These are phyloP conservation scores for Tolypocladium paradoxum DNA, from an alignment of 2,329 filamentous ascomycete species.

Conservation along the genomic window DNA sequence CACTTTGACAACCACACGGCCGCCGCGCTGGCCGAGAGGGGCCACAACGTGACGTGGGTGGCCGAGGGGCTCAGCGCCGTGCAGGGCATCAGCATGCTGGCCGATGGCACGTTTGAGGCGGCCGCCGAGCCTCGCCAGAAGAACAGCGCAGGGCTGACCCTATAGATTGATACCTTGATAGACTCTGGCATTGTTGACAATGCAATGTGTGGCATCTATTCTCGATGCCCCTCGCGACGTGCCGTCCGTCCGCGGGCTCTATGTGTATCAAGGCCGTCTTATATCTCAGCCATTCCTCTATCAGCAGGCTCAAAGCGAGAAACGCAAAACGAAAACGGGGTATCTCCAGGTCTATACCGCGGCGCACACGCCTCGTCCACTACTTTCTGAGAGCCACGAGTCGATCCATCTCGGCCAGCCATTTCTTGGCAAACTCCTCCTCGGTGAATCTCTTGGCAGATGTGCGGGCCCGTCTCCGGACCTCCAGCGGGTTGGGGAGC, in stretches of 20 bases:
- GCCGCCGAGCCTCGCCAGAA: constrained; percentile 65
- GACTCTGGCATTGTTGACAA: neutral
- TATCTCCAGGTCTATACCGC: constrained; percentile 25
- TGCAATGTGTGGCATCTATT: neutral
- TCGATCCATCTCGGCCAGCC: constrained; percentile 64
- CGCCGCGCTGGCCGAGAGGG: constrained; percentile 48
- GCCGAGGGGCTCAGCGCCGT: constrained; percentile 53
- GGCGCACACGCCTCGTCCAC: constrained; percentile 7
- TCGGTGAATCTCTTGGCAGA: constrained; percentile 83
- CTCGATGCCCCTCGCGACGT: neutral
- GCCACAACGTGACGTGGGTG: constrained; percentile 65
- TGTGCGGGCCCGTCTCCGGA: constrained; percentile 63
- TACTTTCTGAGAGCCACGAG: constrained; percentile 43
- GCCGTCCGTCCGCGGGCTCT: neutral
- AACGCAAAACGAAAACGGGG: constrained; percentile 16
- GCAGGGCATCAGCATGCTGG: constrained; percentile 53
- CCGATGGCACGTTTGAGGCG: constrained; percentile 65
- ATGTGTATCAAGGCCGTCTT: neutral
- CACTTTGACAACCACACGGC: constrained; percentile 55
- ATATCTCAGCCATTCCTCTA: neutral
- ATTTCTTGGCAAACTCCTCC: constrained; percentile 69
- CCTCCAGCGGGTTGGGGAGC: constrained; percentile 59
- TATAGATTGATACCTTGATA: constrained; percentile 13
- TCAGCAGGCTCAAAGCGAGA: neutral
- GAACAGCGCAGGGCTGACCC: constrained; percentile 54